A percentile compares a stretch with the other conserved stretches of the same genome.
Conservation (phyloP, 1,284 basidiomycete genomes). For the Thecaphora thlaspeos region DNA sequence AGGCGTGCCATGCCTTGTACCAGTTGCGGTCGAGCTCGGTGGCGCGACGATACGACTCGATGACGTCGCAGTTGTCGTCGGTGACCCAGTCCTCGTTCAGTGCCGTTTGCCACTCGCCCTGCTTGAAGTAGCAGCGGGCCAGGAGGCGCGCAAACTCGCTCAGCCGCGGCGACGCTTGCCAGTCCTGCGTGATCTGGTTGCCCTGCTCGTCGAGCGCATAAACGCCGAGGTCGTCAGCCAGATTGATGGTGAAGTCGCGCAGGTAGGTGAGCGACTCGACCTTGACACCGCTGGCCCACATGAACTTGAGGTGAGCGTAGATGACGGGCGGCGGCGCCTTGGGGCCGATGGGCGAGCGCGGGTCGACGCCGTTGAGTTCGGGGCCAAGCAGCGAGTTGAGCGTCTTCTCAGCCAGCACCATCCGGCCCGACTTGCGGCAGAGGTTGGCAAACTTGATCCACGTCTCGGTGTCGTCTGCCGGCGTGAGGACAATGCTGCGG, state of each 20-base stretch:
- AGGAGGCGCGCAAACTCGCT: slow-evolving; percentile 79
- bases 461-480: slow-evolving; percentile 91
- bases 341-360: slow-evolving; percentile 42
- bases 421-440: slow-evolving; percentile 78
- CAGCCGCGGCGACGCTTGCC: slow-evolving; percentile 49
- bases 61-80: slow-evolving; percentile 55
- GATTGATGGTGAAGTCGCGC: slow-evolving; percentile 73
- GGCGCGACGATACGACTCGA: slow-evolving; percentile 76
- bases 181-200: slow-evolving; percentile 44
- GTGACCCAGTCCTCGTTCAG: slow-evolving; percentile 73
- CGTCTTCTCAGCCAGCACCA: slow-evolving; percentile 92
- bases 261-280: slow-evolving; percentile 82
- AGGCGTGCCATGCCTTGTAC: slow-evolving; percentile 99
- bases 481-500: slow-evolving; percentile 86
- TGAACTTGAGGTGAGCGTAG: slow-evolving; percentile 93
- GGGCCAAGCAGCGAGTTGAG: slow-evolving; percentile 66
- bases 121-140: slow-evolving; percentile 96
- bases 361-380: slow-evolving; percentile 37
- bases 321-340: slow-evolving; percentile 84
- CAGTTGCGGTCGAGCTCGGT: slow-evolving; percentile 89
- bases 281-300: slow-evolving; percentile 83
- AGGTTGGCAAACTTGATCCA: slow-evolving; percentile 94
- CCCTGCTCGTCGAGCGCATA: slow-evolving; percentile 49
- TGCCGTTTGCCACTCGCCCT: slow-evolving; percentile 86
- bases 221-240: slow-evolving; percentile 73